Evolutionary conservation across 495 filamentous ascomycete species (phyloP).

Genomic region (Trichodelitschia bisporula): DNA sequence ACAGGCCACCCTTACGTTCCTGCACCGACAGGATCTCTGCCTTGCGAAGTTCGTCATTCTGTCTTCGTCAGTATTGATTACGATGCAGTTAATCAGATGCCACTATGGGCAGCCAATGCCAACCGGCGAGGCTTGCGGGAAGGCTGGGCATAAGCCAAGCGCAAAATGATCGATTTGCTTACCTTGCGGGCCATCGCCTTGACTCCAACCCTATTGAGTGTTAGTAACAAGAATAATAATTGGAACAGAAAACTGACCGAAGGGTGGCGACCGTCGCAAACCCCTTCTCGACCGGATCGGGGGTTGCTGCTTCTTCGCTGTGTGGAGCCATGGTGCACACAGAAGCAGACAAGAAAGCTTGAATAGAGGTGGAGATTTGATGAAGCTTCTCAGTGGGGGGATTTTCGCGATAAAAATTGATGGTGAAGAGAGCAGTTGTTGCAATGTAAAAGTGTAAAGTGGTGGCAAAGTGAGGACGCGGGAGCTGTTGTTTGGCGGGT

Average conservation of each 20-base stretch:
- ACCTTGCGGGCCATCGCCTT: conserved; percentile 53
- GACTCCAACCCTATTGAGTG: conserved; percentile 34
- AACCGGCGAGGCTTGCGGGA: no score
- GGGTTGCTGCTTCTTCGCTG: conserved; percentile 26
- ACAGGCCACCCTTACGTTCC: conserved; percentile 45
- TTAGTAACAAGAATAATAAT: conserved; percentile 5
- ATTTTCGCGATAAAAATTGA: conserved; percentile 6
- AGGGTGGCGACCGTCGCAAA: conserved; percentile 33
- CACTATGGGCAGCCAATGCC: no score
- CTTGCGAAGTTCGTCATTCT: conserved; percentile 69
- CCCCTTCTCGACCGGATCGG: conserved; percentile 45
- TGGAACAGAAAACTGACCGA: conserved; percentile 1
- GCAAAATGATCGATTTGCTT: no score
- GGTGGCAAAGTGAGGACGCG: no score
- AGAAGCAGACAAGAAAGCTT: no score
- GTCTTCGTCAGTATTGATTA: no score
- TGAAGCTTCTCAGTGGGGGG: background rate
- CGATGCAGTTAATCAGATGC: no score
- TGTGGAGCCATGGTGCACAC: conserved; percentile 12
- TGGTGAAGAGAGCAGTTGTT: conserved; percentile 7
- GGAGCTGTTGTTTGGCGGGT: no score
- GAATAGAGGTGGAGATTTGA: no score
- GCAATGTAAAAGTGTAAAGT: no score
- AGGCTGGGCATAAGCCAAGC: no score
- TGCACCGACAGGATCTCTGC: conserved; percentile 83